Evolutionary conservation across 768 basidiomycete genomes (phyloP), one percentile per base, ranked within the genome.

Genomic region (Suillus subluteus): DNA sequence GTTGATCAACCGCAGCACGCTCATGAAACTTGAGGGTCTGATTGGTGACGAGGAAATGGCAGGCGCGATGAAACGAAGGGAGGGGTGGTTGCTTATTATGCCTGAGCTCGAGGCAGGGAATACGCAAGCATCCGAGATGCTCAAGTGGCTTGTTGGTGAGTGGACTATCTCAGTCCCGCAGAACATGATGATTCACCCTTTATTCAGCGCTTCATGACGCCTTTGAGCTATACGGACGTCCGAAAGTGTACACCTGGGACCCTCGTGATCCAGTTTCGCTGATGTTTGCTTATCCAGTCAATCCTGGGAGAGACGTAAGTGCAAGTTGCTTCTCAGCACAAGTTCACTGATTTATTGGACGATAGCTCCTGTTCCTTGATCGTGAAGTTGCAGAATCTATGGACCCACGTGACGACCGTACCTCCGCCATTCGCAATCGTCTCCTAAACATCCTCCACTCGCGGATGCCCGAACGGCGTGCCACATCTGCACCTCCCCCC

Each of bases 241-340:
- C 96, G 6, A 85, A 87, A 30, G 79, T 83, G 30, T 98, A 96
- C 81, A 90, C 87, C 35, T 98, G 95, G 94, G 93, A 99, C 72
- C 93, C 93, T 62, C 86, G 91, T 16, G 89, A 97, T 75, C 86
- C 88, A 0, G 74, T 77, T 9, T 94, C 93, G 12, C 84, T 97
- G 77, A 96, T 98, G 90, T 99, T 96, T 77, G 95, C 89, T 0
- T 98, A 98, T 75, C 96, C 97, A 8, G 88, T 94, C 58, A 96
- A 95, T 1, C 87, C 91, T 5, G 80, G 87, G 66, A 91, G 88
- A 78, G 91, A 95, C 74, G 96, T 97, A 74, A 70, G 92, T 82
- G 21, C 40, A 64, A 26, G 54, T 18, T 65, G 30, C 40, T 35
- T 37, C 12, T 65, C 40, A 26, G 30, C 62, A 26, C 55, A 32